phyloP scores from a whole-genome alignment of 305 asterid genomes.

The Salvia sclarea region DNA sequence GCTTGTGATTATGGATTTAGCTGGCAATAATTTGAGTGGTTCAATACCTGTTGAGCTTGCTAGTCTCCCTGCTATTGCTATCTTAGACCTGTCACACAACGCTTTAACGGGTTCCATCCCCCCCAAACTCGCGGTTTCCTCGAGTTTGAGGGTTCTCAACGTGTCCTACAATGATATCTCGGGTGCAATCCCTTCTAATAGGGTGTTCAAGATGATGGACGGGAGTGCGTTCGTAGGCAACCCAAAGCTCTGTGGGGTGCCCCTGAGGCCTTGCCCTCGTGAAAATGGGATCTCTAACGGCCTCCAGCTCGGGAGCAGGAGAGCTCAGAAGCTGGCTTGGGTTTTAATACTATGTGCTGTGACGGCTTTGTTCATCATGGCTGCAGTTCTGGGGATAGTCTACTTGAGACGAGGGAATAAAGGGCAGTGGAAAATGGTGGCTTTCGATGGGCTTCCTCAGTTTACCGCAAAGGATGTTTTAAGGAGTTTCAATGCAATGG shows the following conservation, averaged over 20 bases:
- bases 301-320: constrained; percentile 64
- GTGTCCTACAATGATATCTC: constrained; percentile 79
- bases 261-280: constrained; percentile 52
- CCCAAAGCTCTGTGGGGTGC: constrained; percentile 79
- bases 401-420: constrained; percentile 51
- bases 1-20: constrained; percentile 61
- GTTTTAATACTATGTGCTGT: constrained; percentile 70
- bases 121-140: constrained; percentile 46
- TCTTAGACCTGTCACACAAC: constrained; percentile 68
- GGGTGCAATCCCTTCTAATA: constrained; percentile 66
- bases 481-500: constrained; percentile 54
- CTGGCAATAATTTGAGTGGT: constrained; percentile 67
- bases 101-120: constrained; percentile 61
- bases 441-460: constrained; percentile 69
- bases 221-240: constrained; percentile 72
- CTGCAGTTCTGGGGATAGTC: constrained; percentile 53
- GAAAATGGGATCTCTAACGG: constrained; percentile 54
- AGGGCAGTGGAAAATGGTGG: constrained; percentile 70
- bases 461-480: constrained; percentile 75
- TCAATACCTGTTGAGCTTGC: constrained; percentile 60
- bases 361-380: constrained; percentile 48
- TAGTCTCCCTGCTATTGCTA: constrained; percentile 51
- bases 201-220: constrained; percentile 54
- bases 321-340: constrained; percentile 82
- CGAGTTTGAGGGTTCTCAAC: constrained; percentile 61